Evolutionary conservation across 139 green algal species (phyloP).

Genomic region (Chlorella sp.): DNA sequence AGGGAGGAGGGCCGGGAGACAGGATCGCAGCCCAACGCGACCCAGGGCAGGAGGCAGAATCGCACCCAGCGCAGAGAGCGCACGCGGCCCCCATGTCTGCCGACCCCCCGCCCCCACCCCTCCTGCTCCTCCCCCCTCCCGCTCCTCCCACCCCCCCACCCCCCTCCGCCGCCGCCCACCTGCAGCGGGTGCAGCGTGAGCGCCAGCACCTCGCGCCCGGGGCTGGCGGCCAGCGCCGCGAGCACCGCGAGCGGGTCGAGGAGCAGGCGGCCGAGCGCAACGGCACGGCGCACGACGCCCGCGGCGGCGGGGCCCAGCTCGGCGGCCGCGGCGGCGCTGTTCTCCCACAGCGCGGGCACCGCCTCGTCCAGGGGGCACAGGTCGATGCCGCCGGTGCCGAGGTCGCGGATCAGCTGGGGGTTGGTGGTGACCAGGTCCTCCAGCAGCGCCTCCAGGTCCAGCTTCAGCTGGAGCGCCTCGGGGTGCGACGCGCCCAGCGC

Average conservation of each 20-base stretch:
- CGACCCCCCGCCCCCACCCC: no score
- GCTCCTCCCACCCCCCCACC: no score
- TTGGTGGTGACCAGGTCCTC: no score
- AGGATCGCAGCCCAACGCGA: background rate
- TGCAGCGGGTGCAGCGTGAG: slow-evolving; percentile 60
- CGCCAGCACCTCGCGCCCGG: slow-evolving; percentile 32
- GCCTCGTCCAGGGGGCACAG: slow-evolving; percentile 69
- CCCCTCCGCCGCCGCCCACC: no score
- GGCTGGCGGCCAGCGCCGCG: slow-evolving; percentile 59
- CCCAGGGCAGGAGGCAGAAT: no score
- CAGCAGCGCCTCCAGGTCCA: slow-evolving; percentile 71
- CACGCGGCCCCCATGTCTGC: no score
- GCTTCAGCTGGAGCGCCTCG: slow-evolving; percentile 59
- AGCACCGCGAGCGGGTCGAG: slow-evolving; percentile 88
- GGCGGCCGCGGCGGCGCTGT: slow-evolving; percentile 54
- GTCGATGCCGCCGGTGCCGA: slow-evolving; percentile 57
- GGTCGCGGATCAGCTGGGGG: slow-evolving; percentile 33
- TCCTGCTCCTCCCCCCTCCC: no score
- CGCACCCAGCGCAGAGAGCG: no score
- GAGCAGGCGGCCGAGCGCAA: slow-evolving; percentile 75
- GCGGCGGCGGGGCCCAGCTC: slow-evolving; percentile 64
- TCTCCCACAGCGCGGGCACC: slow-evolving; percentile 81
- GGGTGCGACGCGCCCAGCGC: slow-evolving; percentile 68
- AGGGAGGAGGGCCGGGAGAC: slow-evolving; percentile 36
- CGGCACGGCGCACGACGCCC: slow-evolving; percentile 75